Base-by-base conservation (phyloP, 2,329 filamentous ascomycete genomes). In the Trichophyton rubrum region DNA sequence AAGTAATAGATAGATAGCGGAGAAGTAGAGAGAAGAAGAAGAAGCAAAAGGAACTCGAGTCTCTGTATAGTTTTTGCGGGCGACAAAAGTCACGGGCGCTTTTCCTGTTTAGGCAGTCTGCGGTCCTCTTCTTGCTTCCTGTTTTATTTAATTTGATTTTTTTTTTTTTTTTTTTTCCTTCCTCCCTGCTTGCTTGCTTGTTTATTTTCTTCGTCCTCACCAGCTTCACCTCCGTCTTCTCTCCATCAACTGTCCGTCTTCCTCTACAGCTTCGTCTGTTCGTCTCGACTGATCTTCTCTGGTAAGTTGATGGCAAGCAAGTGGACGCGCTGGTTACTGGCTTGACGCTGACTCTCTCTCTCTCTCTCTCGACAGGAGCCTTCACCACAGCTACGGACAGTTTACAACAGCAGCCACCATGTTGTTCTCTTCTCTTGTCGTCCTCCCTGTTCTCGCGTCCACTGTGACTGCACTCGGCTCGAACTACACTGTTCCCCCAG, bases 371-470 rank as follows among this genome's bases (percentile, higher is more conserved):
- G n/a, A 43, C 15, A 43, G 40, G 15, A 43, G n/a, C 33, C 33
- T 9, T 38, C 33, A 38, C 33, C 9, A 24, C 45, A 51, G 45
- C 45, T 40, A 56, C 53, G n/a, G 53, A 11, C 33, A 38, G 33
- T n/a, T 56, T 13, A 13, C 13, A 58, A 49, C 30, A 57, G n/a
- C 41, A 24, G 30, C 49, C 27, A 20, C 58, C 62, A 68, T 71
- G 73, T 76, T 75, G 73, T 74, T 77, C 43, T 71, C 74, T 62
- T 67, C 78, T 66, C 64, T 79, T 68, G 72, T 77, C 68, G 74
- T 75, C 56, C 67, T 77, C 66, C 73, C 80, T 64, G 69, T 80
- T 63, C 71, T 76, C 66, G 71, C 74, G 67, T 67, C 77, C 33
- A 74, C 72, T 59, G 73, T 73, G 59, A 77, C 78, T 55, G 77